Conservation (phyloP, 768 basidiomycete species). For the Tephrocybe sp. region DNA sequence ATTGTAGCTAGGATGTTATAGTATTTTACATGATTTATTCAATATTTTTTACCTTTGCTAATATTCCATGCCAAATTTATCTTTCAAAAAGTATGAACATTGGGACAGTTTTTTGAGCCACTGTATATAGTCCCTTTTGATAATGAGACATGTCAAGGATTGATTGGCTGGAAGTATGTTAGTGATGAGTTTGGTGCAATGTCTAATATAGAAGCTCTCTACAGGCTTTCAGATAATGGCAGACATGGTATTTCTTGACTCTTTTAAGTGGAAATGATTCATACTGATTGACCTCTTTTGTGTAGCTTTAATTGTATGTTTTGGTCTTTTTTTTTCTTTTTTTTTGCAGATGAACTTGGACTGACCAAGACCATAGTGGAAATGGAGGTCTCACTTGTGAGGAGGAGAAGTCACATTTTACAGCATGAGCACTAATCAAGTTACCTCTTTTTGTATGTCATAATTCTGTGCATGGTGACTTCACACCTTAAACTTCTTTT, state of each 20-base stretch:
- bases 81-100: no score
- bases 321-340: no score
- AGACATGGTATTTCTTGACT: conserved; percentile 41
- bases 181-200: not conserved
- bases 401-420: conserved; percentile 68
- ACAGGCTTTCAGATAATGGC: conserved; percentile 54
- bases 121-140: no score
- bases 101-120: no score
- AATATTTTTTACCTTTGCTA: no score
- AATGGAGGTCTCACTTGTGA: conserved; percentile 61
- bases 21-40: no score
- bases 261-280: no score
- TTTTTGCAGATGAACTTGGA: not conserved
- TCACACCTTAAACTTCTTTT: no score
- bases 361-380: conserved; percentile 35
- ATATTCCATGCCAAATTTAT: no score
- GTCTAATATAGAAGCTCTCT: not conserved
- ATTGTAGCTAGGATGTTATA: no score
- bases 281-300: not conserved
- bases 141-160: conserved; percentile 51
- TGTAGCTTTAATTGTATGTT: conserved; percentile 53
- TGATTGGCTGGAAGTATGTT: conserved; percentile 45
- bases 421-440: conserved; percentile 71
- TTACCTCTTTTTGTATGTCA: conserved; percentile 46
- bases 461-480: not conserved